Conservation (phyloP, 129 eudicot genomes). For the Daucus carota region DH1_v3.0 NC_030381.2:34026001-34026500, state of each 20-base stretch:
- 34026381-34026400: slow-evolving; percentile 60
- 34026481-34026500: slow-evolving; percentile 43
- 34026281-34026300: neutral
- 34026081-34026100: too few species aligned
- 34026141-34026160: neutral
- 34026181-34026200: neutral
- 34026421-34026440: slow-evolving; percentile 55
- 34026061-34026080: too few species aligned
- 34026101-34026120: too few species aligned
- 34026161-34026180: neutral
- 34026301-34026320: too few species aligned
- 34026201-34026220: neutral
- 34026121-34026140: too few species aligned
- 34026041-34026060: too few species aligned
- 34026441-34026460: slow-evolving; percentile 73
- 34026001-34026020: too few species aligned
- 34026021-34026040: too few species aligned
- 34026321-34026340: neutral
- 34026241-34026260: neutral
- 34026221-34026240: slow-evolving; percentile 11
- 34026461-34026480: slow-evolving; percentile 51
- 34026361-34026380: slow-evolving; percentile 15
- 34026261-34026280: neutral
- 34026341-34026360: neutral
- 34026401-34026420: slow-evolving; percentile 47